A percentile compares a stretch with the other conserved stretches of the same genome.
phyloP scores from a whole-genome alignment of 2,329 filamentous ascomycete species.

The Colletotrichum acutatum region DNA sequence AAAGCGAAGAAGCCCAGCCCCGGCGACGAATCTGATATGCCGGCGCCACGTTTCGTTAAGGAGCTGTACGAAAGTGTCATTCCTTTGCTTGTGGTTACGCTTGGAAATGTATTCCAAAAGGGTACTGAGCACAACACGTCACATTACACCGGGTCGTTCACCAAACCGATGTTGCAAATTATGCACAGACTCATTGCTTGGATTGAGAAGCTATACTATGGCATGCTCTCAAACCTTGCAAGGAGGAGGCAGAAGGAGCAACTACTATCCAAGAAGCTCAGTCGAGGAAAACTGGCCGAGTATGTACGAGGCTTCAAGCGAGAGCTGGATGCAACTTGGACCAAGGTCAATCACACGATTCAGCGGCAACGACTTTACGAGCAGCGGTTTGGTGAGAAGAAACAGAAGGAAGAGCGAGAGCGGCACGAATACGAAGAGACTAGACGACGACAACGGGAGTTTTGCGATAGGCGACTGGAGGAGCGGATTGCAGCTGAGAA shows the following conservation, averaged over 20 bases:
- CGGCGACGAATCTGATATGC: slow-evolving; percentile 3
- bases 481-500: neutral
- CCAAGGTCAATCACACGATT: neutral
- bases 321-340: neutral
- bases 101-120: slow-evolving; percentile 14
- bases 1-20: neutral
- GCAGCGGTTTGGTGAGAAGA: neutral
- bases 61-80: slow-evolving; percentile 14
- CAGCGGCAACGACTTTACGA: slow-evolving; percentile 2
- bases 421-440: slow-evolving; percentile 4
- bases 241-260: slow-evolving; percentile 12
- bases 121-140: neutral
- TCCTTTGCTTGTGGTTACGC: slow-evolving; percentile 8
- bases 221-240: slow-evolving; percentile 3
- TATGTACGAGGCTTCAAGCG: slow-evolving; percentile 1
- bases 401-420: neutral
- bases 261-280: neutral
- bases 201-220: slow-evolving; percentile 1
- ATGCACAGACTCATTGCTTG: slow-evolving; percentile 25
- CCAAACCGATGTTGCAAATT: slow-evolving; percentile 22
- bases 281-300: neutral
- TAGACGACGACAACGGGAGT: slow-evolving; percentile 19
- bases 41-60: neutral
- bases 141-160: slow-evolving; percentile 14
- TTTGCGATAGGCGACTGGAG: slow-evolving; percentile 9